Percentiles rank a stretch among this genome's conserved stretches.
phyloP scores from a whole-genome alignment of 495 filamentous ascomycete species.

The Penicillium cataractarum region DNA sequence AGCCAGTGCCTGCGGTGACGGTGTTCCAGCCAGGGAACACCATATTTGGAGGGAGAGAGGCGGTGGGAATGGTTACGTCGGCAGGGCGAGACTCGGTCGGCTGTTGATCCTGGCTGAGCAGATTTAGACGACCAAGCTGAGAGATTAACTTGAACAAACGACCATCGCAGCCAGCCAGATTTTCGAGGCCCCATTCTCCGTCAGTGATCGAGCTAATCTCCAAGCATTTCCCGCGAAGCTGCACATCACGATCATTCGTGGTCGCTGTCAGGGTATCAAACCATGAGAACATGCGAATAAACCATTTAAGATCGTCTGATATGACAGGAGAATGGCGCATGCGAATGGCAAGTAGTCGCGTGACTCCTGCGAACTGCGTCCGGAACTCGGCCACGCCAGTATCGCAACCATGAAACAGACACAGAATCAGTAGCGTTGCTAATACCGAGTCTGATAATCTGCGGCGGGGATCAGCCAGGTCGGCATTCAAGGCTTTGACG shows the following conservation, averaged over 20 bases:
- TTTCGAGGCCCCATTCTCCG: conserved; percentile 80
- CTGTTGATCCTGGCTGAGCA: conserved; percentile 78
- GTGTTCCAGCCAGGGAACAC: conserved; percentile 32
- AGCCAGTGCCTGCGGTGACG: conserved; percentile 10
- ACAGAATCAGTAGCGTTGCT: conserved; percentile 84
- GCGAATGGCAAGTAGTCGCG: conserved; percentile 84
- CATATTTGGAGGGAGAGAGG: conserved; percentile 46
- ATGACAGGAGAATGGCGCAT: conserved; percentile 60
- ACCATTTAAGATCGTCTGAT: conserved; percentile 78
- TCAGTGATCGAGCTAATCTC: conserved; percentile 67
- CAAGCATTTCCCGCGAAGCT: conserved; percentile 71
- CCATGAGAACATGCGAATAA: conserved; percentile 95
- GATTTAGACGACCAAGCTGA: conserved; percentile 80
- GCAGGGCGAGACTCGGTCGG: conserved; percentile 38
- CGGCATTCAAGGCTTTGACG: conserved; percentile 79
- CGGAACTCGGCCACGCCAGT: conserved; percentile 90
- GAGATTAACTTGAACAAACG: conserved; percentile 76
- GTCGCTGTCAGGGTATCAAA: conserved; percentile 93
- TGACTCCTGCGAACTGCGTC: conserved; percentile 91
- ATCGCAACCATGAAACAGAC: conserved; percentile 92
- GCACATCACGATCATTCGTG: conserved; percentile 90
- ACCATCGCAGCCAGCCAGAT: conserved; percentile 84
- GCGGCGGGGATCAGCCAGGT: conserved; percentile 73
- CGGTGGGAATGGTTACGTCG: conserved; percentile 36
- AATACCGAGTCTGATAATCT: conserved; percentile 85